A percentile compares a stretch with the other conserved stretches of the same genome.
These are phyloP conservation scores for Podospora bellae-mahoneyi DNA, from an alignment of 495 filamentous ascomycete species.

Conservation along the genomic window DNA sequence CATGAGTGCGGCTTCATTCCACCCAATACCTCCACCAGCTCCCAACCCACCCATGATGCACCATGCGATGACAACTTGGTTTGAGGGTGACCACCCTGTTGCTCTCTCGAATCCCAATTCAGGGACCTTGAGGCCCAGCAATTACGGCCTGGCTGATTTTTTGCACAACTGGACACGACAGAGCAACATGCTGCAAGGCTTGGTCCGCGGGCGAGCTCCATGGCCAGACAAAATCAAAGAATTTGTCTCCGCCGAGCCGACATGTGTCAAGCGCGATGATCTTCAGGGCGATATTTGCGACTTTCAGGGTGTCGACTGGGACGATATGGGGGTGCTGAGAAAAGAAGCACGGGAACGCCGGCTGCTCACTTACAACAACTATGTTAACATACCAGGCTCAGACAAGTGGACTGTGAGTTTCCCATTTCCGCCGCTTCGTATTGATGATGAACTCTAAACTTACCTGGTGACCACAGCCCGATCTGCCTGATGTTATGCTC, in stretches of 20 bases:
- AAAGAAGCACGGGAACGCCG: slow-evolving; percentile 58
- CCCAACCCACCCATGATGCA: slow-evolving; percentile 1
- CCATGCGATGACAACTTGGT: slow-evolving; percentile 10
- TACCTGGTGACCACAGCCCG: slow-evolving; percentile 19
- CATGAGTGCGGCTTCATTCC: background rate
- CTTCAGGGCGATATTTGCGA: slow-evolving; percentile 61
- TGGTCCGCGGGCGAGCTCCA: slow-evolving; percentile 20
- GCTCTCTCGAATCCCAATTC: slow-evolving; percentile 25
- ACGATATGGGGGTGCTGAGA: slow-evolving; percentile 58
- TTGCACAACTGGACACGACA: slow-evolving; percentile 34
- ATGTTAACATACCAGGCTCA: slow-evolving; percentile 45
- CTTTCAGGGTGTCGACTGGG: slow-evolving; percentile 77
- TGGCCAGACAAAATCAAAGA: slow-evolving; percentile 27
- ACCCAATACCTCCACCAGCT: background rate
- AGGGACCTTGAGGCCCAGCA: slow-evolving; percentile 27
- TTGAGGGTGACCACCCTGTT: slow-evolving; percentile 19
- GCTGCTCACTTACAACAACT: slow-evolving; percentile 55
- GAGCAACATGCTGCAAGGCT: slow-evolving; percentile 13
- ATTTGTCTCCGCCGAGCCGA: slow-evolving; percentile 14
- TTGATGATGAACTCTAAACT: background rate
- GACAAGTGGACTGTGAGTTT: slow-evolving; percentile 39
- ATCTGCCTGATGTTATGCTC: slow-evolving; percentile 35
- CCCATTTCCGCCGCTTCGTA: background rate
- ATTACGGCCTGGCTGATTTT: slow-evolving; percentile 31
- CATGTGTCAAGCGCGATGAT: slow-evolving; percentile 41